Conservation (phyloP, 192 early-diverging fungal species). For the Funneliformis geosporum region DNA sequence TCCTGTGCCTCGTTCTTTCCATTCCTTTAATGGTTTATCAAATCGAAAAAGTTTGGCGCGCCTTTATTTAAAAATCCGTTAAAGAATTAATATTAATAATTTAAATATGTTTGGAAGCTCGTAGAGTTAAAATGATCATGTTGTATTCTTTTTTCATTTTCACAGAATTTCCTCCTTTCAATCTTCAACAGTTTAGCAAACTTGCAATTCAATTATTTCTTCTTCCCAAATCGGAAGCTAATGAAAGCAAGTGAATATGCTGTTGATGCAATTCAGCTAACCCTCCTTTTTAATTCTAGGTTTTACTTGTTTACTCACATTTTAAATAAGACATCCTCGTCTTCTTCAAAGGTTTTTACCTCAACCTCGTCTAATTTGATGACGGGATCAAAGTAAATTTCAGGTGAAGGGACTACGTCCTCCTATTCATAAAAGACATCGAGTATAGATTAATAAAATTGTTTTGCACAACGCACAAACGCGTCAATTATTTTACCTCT, state of each 20-base stretch:
- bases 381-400: conserved; percentile 96
- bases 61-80: conserved; percentile 56
- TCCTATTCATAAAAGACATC: conserved; percentile 33
- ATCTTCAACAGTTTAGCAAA: conserved; percentile 34
- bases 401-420: conserved; percentile 82
- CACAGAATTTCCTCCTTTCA: conserved; percentile 20
- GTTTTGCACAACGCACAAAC: background rate
- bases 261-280: background rate
- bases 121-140: background rate
- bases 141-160: background rate
- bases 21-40: conserved; percentile 87
- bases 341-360: conserved; percentile 96
- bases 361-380: conserved; percentile 90
- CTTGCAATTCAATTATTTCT: conserved; percentile 1
- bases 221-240: background rate
- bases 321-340: conserved; percentile 91
- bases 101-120: conserved; percentile 25
- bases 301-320: conserved; percentile 49
- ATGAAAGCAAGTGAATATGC: conserved; percentile 22
- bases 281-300: background rate
- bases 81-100: conserved; percentile 17
- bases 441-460: background rate
- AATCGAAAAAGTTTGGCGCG: conserved; percentile 98
- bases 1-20: conserved; percentile 99
- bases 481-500: background rate